phyloP scores from a whole-genome alignment of 1,284 basidiomycete species.

The Ustilago xerochloae region DNA sequence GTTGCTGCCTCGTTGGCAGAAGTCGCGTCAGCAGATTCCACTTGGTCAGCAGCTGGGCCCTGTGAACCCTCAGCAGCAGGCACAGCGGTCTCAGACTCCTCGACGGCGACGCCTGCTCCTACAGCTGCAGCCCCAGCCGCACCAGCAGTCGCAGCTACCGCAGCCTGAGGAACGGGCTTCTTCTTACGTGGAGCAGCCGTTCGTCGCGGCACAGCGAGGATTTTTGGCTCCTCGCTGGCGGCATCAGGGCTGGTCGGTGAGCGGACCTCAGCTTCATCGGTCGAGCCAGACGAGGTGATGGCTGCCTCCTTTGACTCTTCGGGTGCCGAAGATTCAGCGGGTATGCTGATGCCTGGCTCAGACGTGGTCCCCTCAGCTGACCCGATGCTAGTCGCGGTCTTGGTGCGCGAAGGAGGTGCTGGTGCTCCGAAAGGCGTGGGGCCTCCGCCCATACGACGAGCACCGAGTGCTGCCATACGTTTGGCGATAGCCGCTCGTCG shows the following conservation, averaged over 20 bases:
- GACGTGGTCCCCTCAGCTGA: conserved; percentile 29
- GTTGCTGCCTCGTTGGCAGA: background rate
- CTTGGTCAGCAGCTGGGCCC: background rate
- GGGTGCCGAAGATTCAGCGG: conserved; percentile 7
- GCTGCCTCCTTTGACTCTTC: conserved; percentile 6
- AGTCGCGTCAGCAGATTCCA: background rate
- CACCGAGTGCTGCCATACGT: conserved; percentile 65
- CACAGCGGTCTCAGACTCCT: conserved; percentile 1
- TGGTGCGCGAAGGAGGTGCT: conserved; percentile 22
- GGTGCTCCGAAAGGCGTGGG: conserved; percentile 41
- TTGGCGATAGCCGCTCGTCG: conserved; percentile 59
- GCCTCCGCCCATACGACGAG: conserved; percentile 57
- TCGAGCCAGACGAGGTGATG: background rate
- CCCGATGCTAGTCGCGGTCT: conserved; percentile 18
- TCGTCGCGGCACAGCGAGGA: conserved; percentile 55
- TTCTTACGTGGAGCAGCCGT: conserved; percentile 57
- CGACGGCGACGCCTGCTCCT: conserved; percentile 1
- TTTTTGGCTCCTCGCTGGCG: conserved; percentile 36
- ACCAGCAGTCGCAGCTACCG: conserved; percentile 9
- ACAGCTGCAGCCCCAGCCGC: conserved; percentile 4
- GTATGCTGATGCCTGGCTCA: conserved; percentile 42
- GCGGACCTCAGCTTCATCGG: background rate
- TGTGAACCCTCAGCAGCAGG: background rate
- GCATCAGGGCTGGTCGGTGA: conserved; percentile 15
- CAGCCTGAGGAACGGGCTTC: conserved; percentile 29